Percentiles rank a stretch among this genome's conserved stretches.
These are phyloP conservation scores for Volvox africanus DNA, from an alignment of 139 green algal genomes.

Conservation along the genomic window DNA sequence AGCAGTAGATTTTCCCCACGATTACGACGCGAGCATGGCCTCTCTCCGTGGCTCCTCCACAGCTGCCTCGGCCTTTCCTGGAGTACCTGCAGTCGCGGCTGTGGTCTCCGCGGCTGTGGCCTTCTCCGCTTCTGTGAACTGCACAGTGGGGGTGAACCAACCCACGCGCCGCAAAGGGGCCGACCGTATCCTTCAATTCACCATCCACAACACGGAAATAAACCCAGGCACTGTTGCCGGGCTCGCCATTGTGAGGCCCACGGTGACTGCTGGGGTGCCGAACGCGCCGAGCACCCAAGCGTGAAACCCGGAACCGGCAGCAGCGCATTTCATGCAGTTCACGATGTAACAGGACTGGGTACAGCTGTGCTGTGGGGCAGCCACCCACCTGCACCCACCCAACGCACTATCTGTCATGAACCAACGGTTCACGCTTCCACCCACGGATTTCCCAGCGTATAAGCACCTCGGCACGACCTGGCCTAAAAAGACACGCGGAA, in stretches of 20 bases:
- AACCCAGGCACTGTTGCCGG: background rate
- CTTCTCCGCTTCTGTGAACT: slow-evolving; percentile 22
- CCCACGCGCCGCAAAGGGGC: too few species aligned
- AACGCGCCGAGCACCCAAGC: background rate
- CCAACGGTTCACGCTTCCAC: too few species aligned
- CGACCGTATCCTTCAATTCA: too few species aligned
- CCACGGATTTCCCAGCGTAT: too few species aligned
- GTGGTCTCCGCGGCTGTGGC: background rate
- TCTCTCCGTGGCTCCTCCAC: slow-evolving; percentile 18
- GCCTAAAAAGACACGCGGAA: background rate
- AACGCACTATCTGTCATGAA: too few species aligned
- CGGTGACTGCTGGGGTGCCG: background rate
- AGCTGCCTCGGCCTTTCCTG: background rate
- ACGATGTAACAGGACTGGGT: too few species aligned
- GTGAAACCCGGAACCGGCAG: background rate
- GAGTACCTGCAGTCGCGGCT: background rate
- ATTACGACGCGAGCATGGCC: slow-evolving; percentile 19
- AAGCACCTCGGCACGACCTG: background rate
- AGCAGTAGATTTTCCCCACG: too few species aligned
- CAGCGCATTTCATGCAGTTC: background rate
- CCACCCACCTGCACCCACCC: too few species aligned
- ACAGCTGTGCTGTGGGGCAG: too few species aligned
- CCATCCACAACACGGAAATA: background rate
- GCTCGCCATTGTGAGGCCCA: background rate
- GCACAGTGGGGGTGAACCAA: background rate